These are phyloP conservation scores for Pisolithus tinctorius DNA, from an alignment of 768 basidiomycete genomes.

Conservation along the genomic window DNA sequence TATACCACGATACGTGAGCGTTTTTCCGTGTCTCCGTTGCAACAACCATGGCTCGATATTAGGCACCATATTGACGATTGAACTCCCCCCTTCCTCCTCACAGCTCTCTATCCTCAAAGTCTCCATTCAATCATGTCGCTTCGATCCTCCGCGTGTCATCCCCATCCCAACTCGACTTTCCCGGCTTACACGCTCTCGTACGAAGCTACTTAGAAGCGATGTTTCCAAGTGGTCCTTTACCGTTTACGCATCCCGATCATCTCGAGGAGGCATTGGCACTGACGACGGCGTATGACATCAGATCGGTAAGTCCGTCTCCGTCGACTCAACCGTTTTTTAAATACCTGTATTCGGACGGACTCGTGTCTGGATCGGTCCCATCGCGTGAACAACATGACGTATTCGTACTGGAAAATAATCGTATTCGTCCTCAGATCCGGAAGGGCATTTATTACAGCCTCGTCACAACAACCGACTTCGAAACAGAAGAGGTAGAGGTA, in stretches of 20 bases:
- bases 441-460: conserved; percentile 62
- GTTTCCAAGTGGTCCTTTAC: conserved; percentile 44
- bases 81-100: neutral
- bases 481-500: conserved; percentile 27
- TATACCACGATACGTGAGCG: conserved; percentile 66
- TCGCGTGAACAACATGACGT: neutral
- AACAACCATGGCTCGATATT: neutral
- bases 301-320: conserved; percentile 37
- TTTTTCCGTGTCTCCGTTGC: neutral
- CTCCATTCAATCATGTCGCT: conserved; percentile 42
- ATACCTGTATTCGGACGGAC: too few relatives aligned
- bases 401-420: neutral
- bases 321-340: neutral
- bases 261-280: conserved; percentile 49
- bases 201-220: conserved; percentile 35
- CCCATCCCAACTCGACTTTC: conserved; percentile 49
- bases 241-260: conserved; percentile 37
- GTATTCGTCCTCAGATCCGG: conserved; percentile 35
- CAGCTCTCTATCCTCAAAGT: conserved; percentile 42
- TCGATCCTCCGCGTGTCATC: conserved; percentile 54
- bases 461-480: conserved; percentile 53
- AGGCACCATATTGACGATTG: neutral
- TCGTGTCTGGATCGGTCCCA: neutral
- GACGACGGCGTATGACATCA: conserved; percentile 40
- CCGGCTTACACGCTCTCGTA: conserved; percentile 42